These are phyloP conservation scores for Heterobasidion annosum DNA, from an alignment of 1,284 basidiomycete species.

Conservation along the genomic window DNA sequence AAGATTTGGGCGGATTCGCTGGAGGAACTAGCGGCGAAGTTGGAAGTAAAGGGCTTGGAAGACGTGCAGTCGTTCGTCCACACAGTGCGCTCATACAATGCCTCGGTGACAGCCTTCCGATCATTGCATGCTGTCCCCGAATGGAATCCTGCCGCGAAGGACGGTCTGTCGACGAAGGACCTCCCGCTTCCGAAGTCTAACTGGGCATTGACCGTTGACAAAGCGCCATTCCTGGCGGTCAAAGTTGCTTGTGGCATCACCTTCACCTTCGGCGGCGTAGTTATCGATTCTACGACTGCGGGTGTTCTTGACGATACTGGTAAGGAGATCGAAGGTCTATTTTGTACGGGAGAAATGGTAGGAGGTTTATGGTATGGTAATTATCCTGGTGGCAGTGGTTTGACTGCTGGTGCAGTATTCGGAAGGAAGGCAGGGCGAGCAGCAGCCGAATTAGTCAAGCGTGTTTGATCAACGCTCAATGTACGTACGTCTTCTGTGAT, in stretches of 20 bases:
- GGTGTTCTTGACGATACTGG: constrained; percentile 38
- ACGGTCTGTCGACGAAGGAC: constrained; percentile 40
- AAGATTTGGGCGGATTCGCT: constrained; percentile 40
- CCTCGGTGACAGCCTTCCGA: constrained; percentile 29
- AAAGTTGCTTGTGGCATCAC: constrained; percentile 62
- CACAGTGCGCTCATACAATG: constrained; percentile 43
- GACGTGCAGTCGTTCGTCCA: constrained; percentile 30
- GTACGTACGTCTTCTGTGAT: too few species aligned
- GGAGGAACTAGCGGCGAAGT: constrained; percentile 39
- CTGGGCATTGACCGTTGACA: constrained; percentile 49
- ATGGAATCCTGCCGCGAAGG: constrained; percentile 59
- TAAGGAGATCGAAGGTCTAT: constrained; percentile 40
- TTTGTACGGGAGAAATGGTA: constrained; percentile 59
- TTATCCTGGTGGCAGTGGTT: constrained; percentile 61
- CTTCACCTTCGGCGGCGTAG: constrained; percentile 62
- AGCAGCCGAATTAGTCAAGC: constrained; percentile 22
- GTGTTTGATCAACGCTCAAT: too few species aligned
- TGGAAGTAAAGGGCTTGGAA: constrained; percentile 36
- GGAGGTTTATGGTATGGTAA: constrained; percentile 54
- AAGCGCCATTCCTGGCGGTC: constrained; percentile 50
- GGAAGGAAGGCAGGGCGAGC: constrained; percentile 47
- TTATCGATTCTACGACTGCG: constrained; percentile 44
- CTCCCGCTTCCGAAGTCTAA: constrained; percentile 38
- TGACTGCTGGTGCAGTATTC: constrained; percentile 61
- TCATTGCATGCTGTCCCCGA: constrained; percentile 22